A percentile compares a stretch with the other conserved stretches of the same genome.
These are phyloP conservation scores for Moniliophthora roreri DNA, from an alignment of 1,284 basidiomycete genomes.

Conservation along the genomic window DNA sequence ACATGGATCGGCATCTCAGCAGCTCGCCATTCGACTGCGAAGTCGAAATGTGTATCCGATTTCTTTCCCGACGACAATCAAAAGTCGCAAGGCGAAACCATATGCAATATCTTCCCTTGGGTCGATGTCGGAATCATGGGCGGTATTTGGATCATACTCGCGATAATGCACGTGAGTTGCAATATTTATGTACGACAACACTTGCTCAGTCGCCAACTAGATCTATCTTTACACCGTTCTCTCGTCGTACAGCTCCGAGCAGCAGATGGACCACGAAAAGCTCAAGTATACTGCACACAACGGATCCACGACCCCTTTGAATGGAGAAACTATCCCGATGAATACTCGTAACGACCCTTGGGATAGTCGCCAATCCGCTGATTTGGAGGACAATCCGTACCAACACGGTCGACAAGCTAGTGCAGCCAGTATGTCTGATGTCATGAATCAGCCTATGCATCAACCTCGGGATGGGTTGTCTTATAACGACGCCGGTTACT, in stretches of 20 bases:
- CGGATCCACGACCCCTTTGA: conserved; percentile 62
- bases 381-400: conserved; percentile 34
- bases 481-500: conserved; percentile 29
- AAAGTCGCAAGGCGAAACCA: conserved; percentile 56
- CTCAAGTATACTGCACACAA: conserved; percentile 76
- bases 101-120: conserved; percentile 90
- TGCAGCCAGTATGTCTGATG: conserved; percentile 53
- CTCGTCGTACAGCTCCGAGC: conserved; percentile 71
- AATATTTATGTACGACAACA: conserved; percentile 2
- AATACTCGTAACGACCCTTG: conserved; percentile 68
- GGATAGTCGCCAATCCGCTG: conserved; percentile 64
- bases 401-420: conserved; percentile 55
- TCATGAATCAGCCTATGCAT: conserved; percentile 49
- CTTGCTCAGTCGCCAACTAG: conserved; percentile 34
- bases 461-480: conserved; percentile 42
- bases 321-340: conserved; percentile 62
- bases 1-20: conserved; percentile 82
- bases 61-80: conserved; percentile 49
- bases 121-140: conserved; percentile 91
- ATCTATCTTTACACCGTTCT: conserved; percentile 70
- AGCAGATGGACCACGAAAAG: conserved; percentile 69
- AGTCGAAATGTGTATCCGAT: conserved; percentile 60
- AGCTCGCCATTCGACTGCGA: conserved; percentile 67
- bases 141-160: conserved; percentile 78
- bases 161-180: conserved; percentile 65